Conservation (phyloP, 176 grass and related monocot genomes). For the Carex scoparia region DNA sequence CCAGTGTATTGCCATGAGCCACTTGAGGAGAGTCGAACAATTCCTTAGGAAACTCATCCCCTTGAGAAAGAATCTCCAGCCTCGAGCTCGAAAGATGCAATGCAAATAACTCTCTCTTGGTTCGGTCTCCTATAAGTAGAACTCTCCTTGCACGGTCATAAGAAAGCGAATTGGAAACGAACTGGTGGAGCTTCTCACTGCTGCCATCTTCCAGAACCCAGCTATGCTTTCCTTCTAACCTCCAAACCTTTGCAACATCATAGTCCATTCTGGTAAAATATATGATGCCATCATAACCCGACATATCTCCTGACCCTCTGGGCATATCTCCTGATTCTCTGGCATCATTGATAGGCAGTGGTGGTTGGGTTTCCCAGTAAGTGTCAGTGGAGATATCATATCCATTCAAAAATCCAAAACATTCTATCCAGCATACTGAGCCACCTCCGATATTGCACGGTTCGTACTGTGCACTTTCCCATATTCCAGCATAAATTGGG, state of each 20-base stretch:
- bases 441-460: neutral
- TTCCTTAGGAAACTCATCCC: neutral
- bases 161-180: neutral
- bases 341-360: neutral
- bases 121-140: neutral
- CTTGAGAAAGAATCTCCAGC: neutral
- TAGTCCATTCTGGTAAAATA: neutral
- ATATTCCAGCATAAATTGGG: too few relatives aligned
- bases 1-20: neutral
- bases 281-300: neutral
- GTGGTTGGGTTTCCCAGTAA: neutral
- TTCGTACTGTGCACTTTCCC: too few relatives aligned
- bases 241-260: neutral
- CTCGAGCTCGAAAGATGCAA: neutral
- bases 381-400: neutral
- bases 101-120: neutral
- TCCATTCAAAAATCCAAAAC: neutral
- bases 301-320: neutral
- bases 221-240: neutral
- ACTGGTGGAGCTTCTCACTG: neutral
- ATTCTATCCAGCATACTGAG: neutral
- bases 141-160: neutral
- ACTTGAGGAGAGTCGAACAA: neutral
- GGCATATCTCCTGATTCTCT: neutral
- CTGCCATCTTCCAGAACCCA: constrained; percentile 2